Base-by-base conservation (phyloP, 208 protist genomes). In the Acanthamoeba triangularis region DNA sequence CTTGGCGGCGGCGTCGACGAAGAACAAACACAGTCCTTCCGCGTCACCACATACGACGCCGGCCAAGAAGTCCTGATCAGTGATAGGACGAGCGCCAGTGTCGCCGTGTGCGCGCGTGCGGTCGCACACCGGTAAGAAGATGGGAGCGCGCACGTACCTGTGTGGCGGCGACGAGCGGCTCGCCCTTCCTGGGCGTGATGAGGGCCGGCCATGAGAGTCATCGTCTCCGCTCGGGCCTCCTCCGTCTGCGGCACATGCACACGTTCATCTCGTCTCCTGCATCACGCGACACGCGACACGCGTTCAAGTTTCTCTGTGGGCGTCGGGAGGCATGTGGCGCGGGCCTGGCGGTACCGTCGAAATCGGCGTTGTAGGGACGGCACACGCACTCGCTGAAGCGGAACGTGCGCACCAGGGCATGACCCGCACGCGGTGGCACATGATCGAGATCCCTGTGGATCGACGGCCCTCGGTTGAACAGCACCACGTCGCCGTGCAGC, bases 381-480 rank as follows among this genome's bases (percentile, higher is more conserved):
- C 99, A 99, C 93, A 98, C 99, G 97, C 99, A 99, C 96, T 99
- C 99, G 98, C 99, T 99, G 97, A 99, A 99, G 67, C 99, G 98
- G 76, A 99, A 99, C 3, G 99, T 99, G 61, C 99, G 97, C 97
- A n/a, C n/a, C 98, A 99, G 11, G 99, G 98, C 95, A 99, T 97
- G 20, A 99, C 98, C 69, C 98, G 35, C 8, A 47, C 94, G 16
- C 90, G 59, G 96, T 99, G 99, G n/a, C 97, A 98, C 99, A 99
- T 99, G 98, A 99, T 99, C 6, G 98, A 99, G 18, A 99, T 98
- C 95, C 98, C n/a, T 98, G 96, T 99, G 99, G 33, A 99, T 98
- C 28, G 99, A 99, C 7, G 99, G 99, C 97, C 99, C 99, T 33
- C 99, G 98, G 96, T 99, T 99, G 98, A 99, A 99, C 33, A 99